Evolutionary conservation across 768 basidiomycete species (phyloP).

Genomic region (Tulasnella sp.): DNA sequence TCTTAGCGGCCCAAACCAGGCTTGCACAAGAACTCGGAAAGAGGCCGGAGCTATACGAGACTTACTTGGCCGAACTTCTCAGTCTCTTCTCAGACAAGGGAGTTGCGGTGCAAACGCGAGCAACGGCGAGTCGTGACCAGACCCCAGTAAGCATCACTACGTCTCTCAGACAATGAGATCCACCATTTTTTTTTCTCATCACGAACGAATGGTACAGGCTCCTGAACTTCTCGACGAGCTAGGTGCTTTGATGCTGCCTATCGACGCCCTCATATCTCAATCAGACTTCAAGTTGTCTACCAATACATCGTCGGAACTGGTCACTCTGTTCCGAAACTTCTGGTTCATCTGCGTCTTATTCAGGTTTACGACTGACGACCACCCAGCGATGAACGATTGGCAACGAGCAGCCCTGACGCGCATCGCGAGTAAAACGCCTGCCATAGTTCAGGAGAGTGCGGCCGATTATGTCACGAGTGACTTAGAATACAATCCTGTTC

Average conservation of each 20-base stretch:
- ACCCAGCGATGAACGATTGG: conserved; percentile 41
- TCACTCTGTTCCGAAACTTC: conserved; percentile 76
- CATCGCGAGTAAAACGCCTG: conserved; percentile 80
- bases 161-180: not conserved
- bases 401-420: conserved; percentile 61
- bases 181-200: not conserved
- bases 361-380: conserved; percentile 49
- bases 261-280: conserved; percentile 76
- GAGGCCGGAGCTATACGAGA: conserved; percentile 65
- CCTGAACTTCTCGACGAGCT: conserved; percentile 64
- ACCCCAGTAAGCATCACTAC: conserved; percentile 10
- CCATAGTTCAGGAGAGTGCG: conserved; percentile 69
- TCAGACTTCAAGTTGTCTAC: conserved; percentile 51
- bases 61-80: conserved; percentile 76
- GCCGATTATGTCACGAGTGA: conserved; percentile 78
- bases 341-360: conserved; percentile 92
- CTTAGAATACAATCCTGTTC: conserved; percentile 84
- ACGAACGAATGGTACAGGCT: not conserved
- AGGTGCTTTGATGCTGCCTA: conserved; percentile 78
- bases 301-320: conserved; percentile 46
- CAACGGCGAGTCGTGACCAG: conserved; percentile 29
- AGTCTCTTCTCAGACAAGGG: conserved; percentile 85
- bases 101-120: conserved; percentile 75
- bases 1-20: conserved; percentile 83
- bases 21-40: conserved; percentile 68